Conservation (phyloP, 768 basidiomycete species). For the Termitomyces sp. region DNA sequence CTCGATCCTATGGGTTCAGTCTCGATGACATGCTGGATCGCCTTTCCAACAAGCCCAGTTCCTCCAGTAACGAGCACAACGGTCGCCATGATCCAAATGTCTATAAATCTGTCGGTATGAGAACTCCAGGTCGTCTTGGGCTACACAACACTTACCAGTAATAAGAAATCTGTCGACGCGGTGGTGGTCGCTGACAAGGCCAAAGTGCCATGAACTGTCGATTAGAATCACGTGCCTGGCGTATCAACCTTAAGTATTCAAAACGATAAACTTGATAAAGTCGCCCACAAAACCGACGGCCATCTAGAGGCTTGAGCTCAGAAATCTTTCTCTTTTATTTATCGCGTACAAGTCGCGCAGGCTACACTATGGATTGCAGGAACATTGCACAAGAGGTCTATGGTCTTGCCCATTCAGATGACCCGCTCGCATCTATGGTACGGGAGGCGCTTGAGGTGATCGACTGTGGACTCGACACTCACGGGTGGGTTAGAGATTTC, state of each 20-base stretch:
- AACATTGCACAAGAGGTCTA: slow-evolving; percentile 59
- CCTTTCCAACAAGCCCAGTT: slow-evolving; percentile 83
- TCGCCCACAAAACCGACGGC: too few species aligned
- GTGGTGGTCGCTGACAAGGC: not conserved
- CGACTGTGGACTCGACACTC: slow-evolving; percentile 66
- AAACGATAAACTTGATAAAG: too few species aligned
- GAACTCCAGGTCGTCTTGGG: not conserved
- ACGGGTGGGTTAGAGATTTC: slow-evolving; percentile 62
- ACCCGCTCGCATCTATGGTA: slow-evolving; percentile 57
- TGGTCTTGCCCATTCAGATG: slow-evolving; percentile 48
- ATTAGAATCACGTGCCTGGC: slow-evolving; percentile 9
- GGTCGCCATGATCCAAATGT: slow-evolving; percentile 23
- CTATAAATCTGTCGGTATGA: not conserved
- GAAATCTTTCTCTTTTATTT: not conserved
- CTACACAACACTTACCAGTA: not conserved
- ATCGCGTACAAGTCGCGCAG: not conserved
- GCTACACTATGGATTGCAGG: slow-evolving; percentile 41
- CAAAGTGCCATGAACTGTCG: not conserved
- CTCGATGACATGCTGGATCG: slow-evolving; percentile 74
- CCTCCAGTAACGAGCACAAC: slow-evolving; percentile 84
- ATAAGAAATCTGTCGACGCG: not conserved
- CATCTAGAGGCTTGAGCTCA: not conserved
- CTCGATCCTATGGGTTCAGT: slow-evolving; percentile 73
- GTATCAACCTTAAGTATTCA: too few species aligned
- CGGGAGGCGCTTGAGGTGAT: slow-evolving; percentile 83